Base-by-base conservation (phyloP, 805 yeast species). In the Metschnikowia bowlesiae region DNA sequence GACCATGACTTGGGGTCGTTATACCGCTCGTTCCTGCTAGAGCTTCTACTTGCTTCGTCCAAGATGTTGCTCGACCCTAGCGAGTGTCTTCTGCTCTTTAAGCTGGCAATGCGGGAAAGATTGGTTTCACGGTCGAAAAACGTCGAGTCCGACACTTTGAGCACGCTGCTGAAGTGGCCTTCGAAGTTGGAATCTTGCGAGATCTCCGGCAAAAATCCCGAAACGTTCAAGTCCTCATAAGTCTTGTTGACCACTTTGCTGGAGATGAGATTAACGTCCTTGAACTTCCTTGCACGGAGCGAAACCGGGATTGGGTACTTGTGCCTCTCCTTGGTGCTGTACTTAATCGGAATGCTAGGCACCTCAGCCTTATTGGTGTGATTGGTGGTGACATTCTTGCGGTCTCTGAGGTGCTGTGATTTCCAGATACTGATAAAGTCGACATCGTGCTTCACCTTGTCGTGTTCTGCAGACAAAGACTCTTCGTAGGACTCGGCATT, bases 171-270 rank as follows among this genome's bases (percentile, higher is more conserved):
- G 58, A 78, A 76, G 41, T 75, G 76, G 43, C 64, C 63, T 44
- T 69, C 80, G 59, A 78, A 73, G 13, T 78, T 81, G 2, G 82
- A 76, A 40, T 76, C 78, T 34, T 68, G 69, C 1, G 80, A 71
- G 29, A 76, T 45, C 52, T 79, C 79, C 4, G 82, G 82, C 45
- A 79, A 65, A 38, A 71, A 66, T 49, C 69, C 66, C 22, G 73
- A 71, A 1, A 69, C 69, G 31, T 76, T 61, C 30, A 75, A 56
- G 40, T 74, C 79, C 45, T 72, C 74, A 52, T 63, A 59, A 18
- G 70, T 70, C 29, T 79, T 73, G 55, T 74, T 73, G 13, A 75
- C 76, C 4, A 73, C 67, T 50, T 69, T 65, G 46, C 75, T 67
- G 3, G 78, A 69, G 51, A 70, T 62, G 6, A 78, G 73, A 56